These are phyloP conservation scores for Septoria linicola DNA, from an alignment of 2,329 filamentous ascomycete species.

Conservation along the genomic window DNA sequence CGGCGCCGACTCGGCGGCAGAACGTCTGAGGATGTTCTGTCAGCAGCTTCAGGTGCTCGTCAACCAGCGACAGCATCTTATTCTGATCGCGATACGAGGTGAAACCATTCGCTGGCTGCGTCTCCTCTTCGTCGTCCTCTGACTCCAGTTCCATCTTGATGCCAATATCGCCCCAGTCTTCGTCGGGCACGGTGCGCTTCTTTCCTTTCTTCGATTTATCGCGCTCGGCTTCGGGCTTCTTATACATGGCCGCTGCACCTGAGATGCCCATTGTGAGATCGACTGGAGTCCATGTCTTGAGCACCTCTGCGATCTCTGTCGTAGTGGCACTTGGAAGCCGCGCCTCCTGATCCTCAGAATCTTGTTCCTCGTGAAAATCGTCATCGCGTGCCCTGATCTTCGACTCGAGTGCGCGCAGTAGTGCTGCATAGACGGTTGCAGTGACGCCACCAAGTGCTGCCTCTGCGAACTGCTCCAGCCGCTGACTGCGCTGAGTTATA, in stretches of 20 bases:
- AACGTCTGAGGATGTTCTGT: constrained; percentile 69
- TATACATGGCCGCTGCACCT: constrained; percentile 23
- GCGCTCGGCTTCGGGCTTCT: constrained; percentile 28
- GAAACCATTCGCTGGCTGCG: constrained; percentile 27
- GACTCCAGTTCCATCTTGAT: constrained; percentile 32
- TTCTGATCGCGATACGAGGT: constrained; percentile 40
- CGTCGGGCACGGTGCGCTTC: constrained; percentile 17
- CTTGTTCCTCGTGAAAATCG: constrained; percentile 48
- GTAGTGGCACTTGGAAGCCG: constrained; percentile 41
- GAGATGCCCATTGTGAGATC: constrained; percentile 40
- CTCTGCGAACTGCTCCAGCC: constrained; percentile 70
- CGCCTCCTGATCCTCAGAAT: constrained; percentile 39
- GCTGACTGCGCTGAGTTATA: constrained; percentile 76
- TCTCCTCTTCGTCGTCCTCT: constrained; percentile 33
- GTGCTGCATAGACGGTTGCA: constrained; percentile 71
- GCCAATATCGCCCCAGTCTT: constrained; percentile 31
- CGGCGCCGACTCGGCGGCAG: constrained; percentile 64
- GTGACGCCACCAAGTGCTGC: constrained; percentile 71
- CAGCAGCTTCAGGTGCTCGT: constrained; percentile 71
- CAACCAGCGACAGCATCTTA: constrained; percentile 57
- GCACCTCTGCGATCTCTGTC: constrained; percentile 43
- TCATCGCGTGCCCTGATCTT: constrained; percentile 66
- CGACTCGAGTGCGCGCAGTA: constrained; percentile 69
- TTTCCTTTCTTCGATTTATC: constrained; percentile 32
- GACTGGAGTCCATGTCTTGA: constrained; percentile 38